Evolutionary conservation across 352 stramenopile genomes (phyloP), one percentile per base, ranked within the genome.

Genomic region (Globisporangium radiosum): DNA sequence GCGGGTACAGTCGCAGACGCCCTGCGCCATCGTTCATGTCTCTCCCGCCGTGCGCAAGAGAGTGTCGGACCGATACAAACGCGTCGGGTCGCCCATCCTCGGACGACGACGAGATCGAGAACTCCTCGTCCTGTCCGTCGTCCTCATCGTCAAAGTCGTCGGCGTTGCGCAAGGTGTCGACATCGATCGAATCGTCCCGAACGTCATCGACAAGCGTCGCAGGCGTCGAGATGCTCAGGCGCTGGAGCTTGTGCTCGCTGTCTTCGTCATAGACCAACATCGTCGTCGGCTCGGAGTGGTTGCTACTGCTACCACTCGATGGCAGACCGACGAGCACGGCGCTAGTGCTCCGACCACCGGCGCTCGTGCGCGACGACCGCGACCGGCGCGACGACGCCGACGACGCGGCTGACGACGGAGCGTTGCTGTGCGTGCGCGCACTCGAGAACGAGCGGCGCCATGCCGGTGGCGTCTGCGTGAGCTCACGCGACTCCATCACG

Each of bases 401-500:
- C 36, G 58, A 64, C 14, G 43, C 54, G 7, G 45, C 44, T 14
- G 58, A 64, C 11, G 52, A 57, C 6, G 45, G 42, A 19, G 40
- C 58, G 39, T 56, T 17, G 25, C 39, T 57, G 33, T 17, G 40
- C 7, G 36, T 52, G 36, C 57, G 53, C 9, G 25, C 47, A 8
- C 51, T 59, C 43, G 58, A 63, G 51, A 55, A 54, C 43, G 58
- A 63, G 13, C 56, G 54, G 49, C 62, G 56, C 55, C 74, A 74
- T 1, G 55, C 59, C 8, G 75, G 71, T 2, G 69, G 72, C 9
- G 56, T 17, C n/a, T 73, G 76, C 4, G 74, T 78, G 7, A 88
- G 65, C 48, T 91, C 81, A 14, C 73, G 84, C 13, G 81, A 87
- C 62, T 85, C 88, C 81, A 91, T 91, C 10, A 91, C 76, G 13